Percentiles rank a stretch among this genome's conserved stretches.
Conservation (phyloP, 2,329 filamentous ascomycete genomes). For the Botrytis deweyae region DNA sequence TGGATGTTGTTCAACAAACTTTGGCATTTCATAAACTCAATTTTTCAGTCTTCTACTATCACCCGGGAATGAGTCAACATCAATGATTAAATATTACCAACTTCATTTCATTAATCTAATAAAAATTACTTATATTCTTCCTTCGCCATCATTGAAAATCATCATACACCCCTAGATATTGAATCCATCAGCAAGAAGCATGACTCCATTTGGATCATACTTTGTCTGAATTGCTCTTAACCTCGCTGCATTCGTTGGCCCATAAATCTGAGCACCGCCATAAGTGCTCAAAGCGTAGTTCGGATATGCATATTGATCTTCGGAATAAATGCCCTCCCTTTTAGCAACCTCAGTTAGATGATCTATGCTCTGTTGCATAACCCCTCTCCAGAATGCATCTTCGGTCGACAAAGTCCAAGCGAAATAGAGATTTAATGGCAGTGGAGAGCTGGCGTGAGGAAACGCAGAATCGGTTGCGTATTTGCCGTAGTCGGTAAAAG, state of each 20-base stretch:
- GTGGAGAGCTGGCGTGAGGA: conserved; percentile 35
- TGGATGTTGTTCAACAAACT: background rate
- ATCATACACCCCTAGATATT: conserved; percentile 4
- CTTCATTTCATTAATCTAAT: background rate
- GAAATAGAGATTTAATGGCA: conserved; percentile 37
- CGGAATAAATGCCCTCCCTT: conserved; percentile 35
- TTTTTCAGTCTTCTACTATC: background rate
- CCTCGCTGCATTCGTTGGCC: conserved; percentile 38
- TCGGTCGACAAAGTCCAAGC: conserved; percentile 32
- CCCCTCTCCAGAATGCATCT: conserved; percentile 36
- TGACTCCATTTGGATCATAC: conserved; percentile 35
- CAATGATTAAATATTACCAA: background rate
- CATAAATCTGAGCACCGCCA: conserved; percentile 36
- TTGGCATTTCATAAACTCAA: background rate
- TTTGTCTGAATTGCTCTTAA: conserved; percentile 29
- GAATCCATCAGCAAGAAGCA: conserved; percentile 32
- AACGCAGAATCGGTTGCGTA: conserved; percentile 39
- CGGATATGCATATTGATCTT: conserved; percentile 28
- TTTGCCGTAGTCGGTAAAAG: conserved; percentile 37
- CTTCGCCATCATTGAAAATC: background rate
- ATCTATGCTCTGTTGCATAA: conserved; percentile 32
- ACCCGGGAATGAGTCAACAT: background rate
- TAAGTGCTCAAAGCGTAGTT: conserved; percentile 31
- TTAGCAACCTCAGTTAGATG: conserved; percentile 36
- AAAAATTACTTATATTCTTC: background rate